Conservation (phyloP, 176 grass and related monocot species). For the Aegilops tauschii region DNA sequence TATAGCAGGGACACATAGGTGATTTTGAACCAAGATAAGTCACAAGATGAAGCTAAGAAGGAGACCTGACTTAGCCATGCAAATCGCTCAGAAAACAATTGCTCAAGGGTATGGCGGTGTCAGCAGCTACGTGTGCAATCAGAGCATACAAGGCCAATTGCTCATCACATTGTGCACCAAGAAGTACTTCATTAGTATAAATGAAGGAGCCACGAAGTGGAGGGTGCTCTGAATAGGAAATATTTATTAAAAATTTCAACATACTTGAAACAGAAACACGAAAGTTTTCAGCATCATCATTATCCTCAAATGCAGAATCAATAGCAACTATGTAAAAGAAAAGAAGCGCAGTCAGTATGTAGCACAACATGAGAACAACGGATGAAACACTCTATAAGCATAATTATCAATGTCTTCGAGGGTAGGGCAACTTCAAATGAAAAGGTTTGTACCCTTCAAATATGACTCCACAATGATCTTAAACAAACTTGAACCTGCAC, state of each 20-base stretch:
- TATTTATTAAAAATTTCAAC: background rate
- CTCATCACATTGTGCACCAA: slow-evolving; percentile 44
- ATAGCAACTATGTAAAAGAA: slow-evolving; percentile 71
- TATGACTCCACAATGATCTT: slow-evolving; percentile 80
- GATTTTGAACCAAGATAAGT: no score
- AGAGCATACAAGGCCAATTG: no score
- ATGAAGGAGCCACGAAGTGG: background rate
- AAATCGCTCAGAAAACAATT: no score
- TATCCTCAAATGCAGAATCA: slow-evolving; percentile 41
- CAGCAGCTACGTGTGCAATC: no score
- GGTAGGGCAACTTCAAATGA: no score
- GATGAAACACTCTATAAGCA: background rate
- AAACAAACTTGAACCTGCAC: slow-evolving; percentile 85
- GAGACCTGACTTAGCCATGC: no score
- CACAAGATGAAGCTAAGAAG: no score
- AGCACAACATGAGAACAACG: slow-evolving; percentile 17
- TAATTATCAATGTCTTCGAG: background rate
- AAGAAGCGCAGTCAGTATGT: slow-evolving; percentile 35
- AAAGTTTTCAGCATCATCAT: no score
- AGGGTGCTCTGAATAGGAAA: background rate
- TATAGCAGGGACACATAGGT: background rate
- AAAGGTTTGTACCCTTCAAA: slow-evolving; percentile 65
- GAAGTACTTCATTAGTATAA: slow-evolving; percentile 16
- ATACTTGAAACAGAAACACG: no score
- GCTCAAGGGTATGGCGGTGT: no score